A percentile compares a stretch with the other conserved stretches of the same genome.
These are phyloP conservation scores for Sordaria brevicollis DNA, from an alignment of 495 filamentous ascomycete species.

Conservation along the genomic window DNA sequence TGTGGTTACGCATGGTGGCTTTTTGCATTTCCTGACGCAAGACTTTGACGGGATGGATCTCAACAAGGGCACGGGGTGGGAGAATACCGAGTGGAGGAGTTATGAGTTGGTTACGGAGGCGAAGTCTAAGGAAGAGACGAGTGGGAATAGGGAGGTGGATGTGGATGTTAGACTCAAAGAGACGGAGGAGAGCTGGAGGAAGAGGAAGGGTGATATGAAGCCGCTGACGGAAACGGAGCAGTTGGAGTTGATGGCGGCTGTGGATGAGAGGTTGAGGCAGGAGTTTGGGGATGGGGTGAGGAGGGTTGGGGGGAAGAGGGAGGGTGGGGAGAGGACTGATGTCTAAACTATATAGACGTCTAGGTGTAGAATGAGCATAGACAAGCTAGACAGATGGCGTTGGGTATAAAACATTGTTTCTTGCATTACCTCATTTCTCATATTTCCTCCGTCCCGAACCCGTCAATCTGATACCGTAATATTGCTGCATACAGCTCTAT, in stretches of 20 bases:
- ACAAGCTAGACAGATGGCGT: not conserved
- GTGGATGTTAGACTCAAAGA: conserved; percentile 50
- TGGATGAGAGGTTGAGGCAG: conserved; percentile 17
- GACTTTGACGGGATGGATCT: conserved; percentile 61
- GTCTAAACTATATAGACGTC: not conserved
- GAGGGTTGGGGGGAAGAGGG: not conserved
- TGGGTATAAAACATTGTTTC: too few relatives aligned
- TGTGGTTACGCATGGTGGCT: conserved; percentile 41
- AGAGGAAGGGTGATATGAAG: conserved; percentile 36
- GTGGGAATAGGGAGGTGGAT: conserved; percentile 42
- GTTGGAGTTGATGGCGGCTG: conserved; percentile 24
- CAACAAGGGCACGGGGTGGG: conserved; percentile 67
- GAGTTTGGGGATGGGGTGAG: conserved; percentile 11
- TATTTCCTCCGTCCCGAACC: too few relatives aligned
- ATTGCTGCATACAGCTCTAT: too few relatives aligned
- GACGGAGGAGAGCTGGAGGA: conserved; percentile 46
- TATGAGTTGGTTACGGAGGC: conserved; percentile 47
- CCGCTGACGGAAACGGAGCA: conserved; percentile 37
- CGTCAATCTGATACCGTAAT: too few relatives aligned
- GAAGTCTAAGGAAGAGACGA: conserved; percentile 4
- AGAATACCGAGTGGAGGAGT: conserved; percentile 70
- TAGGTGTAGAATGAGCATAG: not conserved
- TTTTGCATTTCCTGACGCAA: conserved; percentile 62
- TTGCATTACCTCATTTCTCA: too few relatives aligned
- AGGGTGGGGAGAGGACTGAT: not conserved